Percentiles rank a stretch among this genome's conserved stretches.
Evolutionary conservation across 2,329 filamentous ascomycete genomes (phyloP).

Genomic region (Chrysosporium queenslandicum): DNA sequence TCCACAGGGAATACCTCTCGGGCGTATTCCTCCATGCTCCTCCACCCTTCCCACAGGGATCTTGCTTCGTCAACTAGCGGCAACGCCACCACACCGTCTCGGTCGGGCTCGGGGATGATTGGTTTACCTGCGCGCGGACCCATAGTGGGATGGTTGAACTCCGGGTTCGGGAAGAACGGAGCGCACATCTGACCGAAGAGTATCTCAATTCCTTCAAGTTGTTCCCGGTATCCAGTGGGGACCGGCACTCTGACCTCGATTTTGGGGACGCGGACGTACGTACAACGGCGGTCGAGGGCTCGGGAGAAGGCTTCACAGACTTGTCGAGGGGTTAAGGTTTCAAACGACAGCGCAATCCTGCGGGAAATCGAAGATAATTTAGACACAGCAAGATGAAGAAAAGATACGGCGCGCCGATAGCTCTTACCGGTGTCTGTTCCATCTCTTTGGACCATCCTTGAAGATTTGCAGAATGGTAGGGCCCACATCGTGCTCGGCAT

Average conservation of each 20-base stretch:
- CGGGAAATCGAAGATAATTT: background rate
- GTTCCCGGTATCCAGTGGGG: slow-evolving; percentile 76
- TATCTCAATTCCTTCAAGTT: slow-evolving; percentile 58
- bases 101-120: slow-evolving; percentile 16
- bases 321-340: slow-evolving; percentile 73
- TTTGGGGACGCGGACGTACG: slow-evolving; percentile 60
- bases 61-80: slow-evolving; percentile 65
- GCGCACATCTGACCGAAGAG: slow-evolving; percentile 51
- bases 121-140: slow-evolving; percentile 29
- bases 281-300: slow-evolving; percentile 66
- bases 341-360: slow-evolving; percentile 81
- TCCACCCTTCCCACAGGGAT: slow-evolving; percentile 80
- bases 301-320: slow-evolving; percentile 70
- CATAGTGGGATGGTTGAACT: slow-evolving; percentile 37
- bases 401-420: slow-evolving; percentile 12
- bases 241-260: slow-evolving; percentile 81
- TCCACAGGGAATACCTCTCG: slow-evolving; percentile 88
- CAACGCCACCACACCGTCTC: slow-evolving; percentile 44
- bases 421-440: slow-evolving; percentile 60
- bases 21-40: slow-evolving; percentile 88
- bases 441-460: slow-evolving; percentile 81
- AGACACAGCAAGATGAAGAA: background rate
- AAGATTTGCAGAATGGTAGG: slow-evolving; percentile 87
- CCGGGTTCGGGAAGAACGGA: slow-evolving; percentile 54
- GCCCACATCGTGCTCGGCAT: slow-evolving; percentile 91